These are phyloP conservation scores for Saccharum officinarum DNA, from an alignment of 176 grass and related monocot genomes.

Conservation along the genomic window DNA sequence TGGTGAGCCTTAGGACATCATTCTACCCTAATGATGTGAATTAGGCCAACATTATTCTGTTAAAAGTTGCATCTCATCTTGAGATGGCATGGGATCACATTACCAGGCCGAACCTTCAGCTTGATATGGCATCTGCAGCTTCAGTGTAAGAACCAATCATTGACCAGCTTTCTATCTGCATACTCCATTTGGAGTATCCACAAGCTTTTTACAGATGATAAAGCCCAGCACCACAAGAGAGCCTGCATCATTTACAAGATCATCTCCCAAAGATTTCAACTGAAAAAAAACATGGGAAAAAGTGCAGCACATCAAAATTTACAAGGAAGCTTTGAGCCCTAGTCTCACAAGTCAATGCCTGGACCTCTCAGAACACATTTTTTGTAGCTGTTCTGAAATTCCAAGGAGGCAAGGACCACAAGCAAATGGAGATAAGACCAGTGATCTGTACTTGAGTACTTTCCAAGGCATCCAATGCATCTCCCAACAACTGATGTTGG, in stretches of 20 bases:
- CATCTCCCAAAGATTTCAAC: slow-evolving; percentile 14
- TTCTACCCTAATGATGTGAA: slow-evolving; percentile 12
- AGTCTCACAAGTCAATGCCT: slow-evolving; percentile 9
- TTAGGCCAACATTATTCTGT: slow-evolving; percentile 32
- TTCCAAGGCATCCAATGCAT: slow-evolving; percentile 54
- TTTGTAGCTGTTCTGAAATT: slow-evolving; percentile 19
- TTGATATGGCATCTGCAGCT: slow-evolving; percentile 22
- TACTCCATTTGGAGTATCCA: slow-evolving; percentile 27
- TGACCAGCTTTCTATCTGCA: slow-evolving; percentile 12
- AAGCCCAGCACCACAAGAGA: slow-evolving; percentile 19
- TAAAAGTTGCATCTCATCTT: slow-evolving; percentile 42
- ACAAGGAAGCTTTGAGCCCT: slow-evolving; percentile 16
- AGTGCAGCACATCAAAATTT: slow-evolving; percentile 12
- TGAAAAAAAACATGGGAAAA: background rate
- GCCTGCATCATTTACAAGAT: slow-evolving; percentile 26
- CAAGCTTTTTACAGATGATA: slow-evolving; percentile 27
- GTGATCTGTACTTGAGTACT: slow-evolving; percentile 48
- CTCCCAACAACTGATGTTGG: slow-evolving; percentile 32
- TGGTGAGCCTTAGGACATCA: background rate
- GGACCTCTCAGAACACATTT: slow-evolving; percentile 13
- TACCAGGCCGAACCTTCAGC: slow-evolving; percentile 21
- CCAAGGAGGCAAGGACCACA: slow-evolving; percentile 37
- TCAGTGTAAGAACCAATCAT: slow-evolving; percentile 33
- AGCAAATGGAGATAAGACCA: slow-evolving; percentile 22
- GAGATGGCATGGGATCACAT: slow-evolving; percentile 23